phyloP scores from a whole-genome alignment of 495 filamentous ascomycete genomes.

The Penicillium angulare region DNA sequence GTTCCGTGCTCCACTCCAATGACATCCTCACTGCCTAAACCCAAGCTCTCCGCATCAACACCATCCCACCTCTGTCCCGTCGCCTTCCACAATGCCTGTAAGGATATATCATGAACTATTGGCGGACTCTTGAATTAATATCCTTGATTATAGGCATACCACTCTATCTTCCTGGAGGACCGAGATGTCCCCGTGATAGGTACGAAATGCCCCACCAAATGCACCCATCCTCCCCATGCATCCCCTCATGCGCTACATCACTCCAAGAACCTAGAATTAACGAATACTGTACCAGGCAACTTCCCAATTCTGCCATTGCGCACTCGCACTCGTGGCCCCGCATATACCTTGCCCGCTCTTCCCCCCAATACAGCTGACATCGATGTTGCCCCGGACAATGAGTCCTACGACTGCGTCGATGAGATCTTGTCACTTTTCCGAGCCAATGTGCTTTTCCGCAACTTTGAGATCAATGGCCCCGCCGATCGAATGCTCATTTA shows the following conservation, averaged over 20 bases:
- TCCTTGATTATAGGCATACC: conserved; percentile 68
- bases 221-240: background rate
- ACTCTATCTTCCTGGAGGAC: conserved; percentile 88
- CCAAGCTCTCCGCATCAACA: conserved; percentile 2
- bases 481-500: conserved; percentile 95
- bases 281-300: conserved; percentile 58
- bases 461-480: conserved; percentile 98
- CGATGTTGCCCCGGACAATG: conserved; percentile 76
- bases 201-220: conserved; percentile 32
- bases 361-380: conserved; percentile 64
- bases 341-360: conserved; percentile 76
- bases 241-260: background rate
- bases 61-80: conserved; percentile 11
- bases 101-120: conserved; percentile 2
- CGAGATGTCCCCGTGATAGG: conserved; percentile 65
- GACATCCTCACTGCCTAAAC: conserved; percentile 38
- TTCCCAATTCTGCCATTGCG: conserved; percentile 92
- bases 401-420: conserved; percentile 92
- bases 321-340: conserved; percentile 87
- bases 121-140: conserved; percentile 1
- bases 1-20: conserved; percentile 26
- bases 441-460: conserved; percentile 97
- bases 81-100: conserved; percentile 53
- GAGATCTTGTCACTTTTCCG: conserved; percentile 91
- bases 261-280: conserved; percentile 9